These are phyloP conservation scores for Cercospora nicotianae DNA, from an alignment of 2,329 filamentous ascomycete species.

Conservation along the genomic window DNA sequence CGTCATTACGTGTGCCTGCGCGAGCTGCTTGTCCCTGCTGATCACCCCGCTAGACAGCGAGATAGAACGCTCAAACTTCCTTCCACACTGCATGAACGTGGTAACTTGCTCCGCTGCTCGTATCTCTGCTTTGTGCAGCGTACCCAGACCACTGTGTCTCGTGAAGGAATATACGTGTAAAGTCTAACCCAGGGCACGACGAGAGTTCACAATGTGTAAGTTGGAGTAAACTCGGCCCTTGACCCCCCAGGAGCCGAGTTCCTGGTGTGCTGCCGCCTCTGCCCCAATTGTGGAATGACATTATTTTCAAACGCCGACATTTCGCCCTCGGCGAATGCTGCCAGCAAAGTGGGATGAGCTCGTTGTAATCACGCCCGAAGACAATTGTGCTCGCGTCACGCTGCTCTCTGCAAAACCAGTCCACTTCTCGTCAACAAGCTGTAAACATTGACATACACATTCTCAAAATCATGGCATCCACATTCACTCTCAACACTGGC, in stretches of 20 bases:
- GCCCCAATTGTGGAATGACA: background rate
- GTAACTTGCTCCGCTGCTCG: background rate
- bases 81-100: background rate
- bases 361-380: conserved; percentile 3
- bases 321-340: background rate
- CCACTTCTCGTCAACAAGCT: background rate
- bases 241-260: background rate
- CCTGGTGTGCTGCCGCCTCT: background rate
- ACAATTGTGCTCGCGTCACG: background rate
- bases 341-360: background rate
- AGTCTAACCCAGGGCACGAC: background rate
- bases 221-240: background rate
- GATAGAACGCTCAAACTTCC: conserved; percentile 37
- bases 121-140: background rate
- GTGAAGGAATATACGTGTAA: background rate
- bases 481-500: conserved; percentile 42
- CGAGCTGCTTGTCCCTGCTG: background rate
- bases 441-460: conserved; percentile 29
- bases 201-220: background rate
- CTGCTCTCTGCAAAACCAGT: background rate
- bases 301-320: conserved; percentile 2
- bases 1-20: background rate
- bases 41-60: background rate
- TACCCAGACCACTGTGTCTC: background rate
- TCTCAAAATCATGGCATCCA: conserved; percentile 31